phyloP scores from a whole-genome alignment of 768 basidiomycete species.

The Gyrodon lividus region DNA sequence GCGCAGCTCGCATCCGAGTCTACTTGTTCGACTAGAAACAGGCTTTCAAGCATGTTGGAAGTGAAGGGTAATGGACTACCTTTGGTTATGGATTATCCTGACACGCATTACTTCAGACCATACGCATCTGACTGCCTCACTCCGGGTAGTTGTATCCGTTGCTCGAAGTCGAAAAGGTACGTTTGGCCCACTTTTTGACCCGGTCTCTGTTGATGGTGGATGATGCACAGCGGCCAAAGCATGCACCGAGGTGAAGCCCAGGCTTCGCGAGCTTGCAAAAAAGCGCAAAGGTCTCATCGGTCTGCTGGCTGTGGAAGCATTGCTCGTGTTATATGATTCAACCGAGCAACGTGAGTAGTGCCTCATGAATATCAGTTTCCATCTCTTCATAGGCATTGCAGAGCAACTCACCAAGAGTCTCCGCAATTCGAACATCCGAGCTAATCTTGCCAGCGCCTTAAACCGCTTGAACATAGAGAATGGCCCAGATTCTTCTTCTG shows the following conservation, averaged over 20 bases:
- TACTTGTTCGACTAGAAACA: neutral
- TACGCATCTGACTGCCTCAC: slow-evolving; percentile 10
- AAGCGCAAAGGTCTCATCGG: slow-evolving; percentile 12
- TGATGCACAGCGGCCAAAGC: neutral
- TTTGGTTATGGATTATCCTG: neutral
- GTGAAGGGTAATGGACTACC: slow-evolving; percentile 8
- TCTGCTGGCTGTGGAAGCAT: slow-evolving; percentile 20
- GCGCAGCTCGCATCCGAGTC: slow-evolving; percentile 4
- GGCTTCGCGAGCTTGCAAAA: slow-evolving; percentile 14
- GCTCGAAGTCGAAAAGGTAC: slow-evolving; percentile 18
- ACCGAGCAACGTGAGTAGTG: slow-evolving; percentile 1
- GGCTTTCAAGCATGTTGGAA: slow-evolving; percentile 17
- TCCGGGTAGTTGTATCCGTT: slow-evolving; percentile 18
- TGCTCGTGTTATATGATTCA: slow-evolving; percentile 11
- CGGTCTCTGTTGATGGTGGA: too few species aligned
- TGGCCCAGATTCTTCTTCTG: neutral
- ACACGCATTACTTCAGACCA: slow-evolving; percentile 8
- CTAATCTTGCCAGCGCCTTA: slow-evolving; percentile 19
- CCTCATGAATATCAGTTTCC: neutral
- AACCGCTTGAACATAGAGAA: slow-evolving; percentile 1
- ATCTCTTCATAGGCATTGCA: neutral
- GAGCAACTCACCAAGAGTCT: slow-evolving; percentile 5
- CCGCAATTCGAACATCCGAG: slow-evolving; percentile 8
- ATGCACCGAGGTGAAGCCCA: slow-evolving; percentile 9
- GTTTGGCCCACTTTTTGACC: neutral